Percentiles rank a stretch among this genome's conserved stretches.
phyloP scores from a whole-genome alignment of 2,329 filamentous ascomycete genomes.

The Beauveria sp. region DNA sequence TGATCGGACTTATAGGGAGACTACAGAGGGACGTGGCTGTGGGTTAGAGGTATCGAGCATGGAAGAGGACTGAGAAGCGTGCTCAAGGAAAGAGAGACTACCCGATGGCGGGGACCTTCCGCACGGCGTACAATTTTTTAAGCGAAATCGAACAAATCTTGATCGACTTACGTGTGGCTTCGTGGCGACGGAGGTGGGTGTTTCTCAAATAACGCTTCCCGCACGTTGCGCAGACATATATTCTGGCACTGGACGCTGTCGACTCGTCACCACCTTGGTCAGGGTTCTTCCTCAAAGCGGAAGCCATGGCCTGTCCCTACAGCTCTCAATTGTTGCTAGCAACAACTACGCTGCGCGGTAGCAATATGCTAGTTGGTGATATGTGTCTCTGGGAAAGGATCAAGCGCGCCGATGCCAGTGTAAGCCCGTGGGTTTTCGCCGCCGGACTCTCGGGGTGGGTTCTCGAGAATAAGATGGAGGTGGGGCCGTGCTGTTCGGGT shows the following conservation, averaged over 20 bases:
- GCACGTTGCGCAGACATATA: constrained; percentile 15
- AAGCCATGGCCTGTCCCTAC: not conserved
- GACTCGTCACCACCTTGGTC: not conserved
- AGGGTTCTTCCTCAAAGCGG: not conserved
- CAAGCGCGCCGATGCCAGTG: not conserved
- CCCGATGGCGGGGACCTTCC: not conserved
- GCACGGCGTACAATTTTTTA: not conserved
- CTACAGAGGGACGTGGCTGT: no score
- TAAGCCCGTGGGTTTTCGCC: constrained; percentile 2
- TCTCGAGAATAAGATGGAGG: not conserved
- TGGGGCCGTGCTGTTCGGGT: constrained; percentile 3
- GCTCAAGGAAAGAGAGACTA: not conserved
- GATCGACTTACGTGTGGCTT: constrained; percentile 19
- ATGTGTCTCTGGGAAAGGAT: not conserved
- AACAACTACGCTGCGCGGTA: no score
- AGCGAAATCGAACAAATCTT: not conserved
- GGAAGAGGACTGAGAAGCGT: not conserved
- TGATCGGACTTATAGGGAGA: not conserved
- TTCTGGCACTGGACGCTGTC: not conserved
- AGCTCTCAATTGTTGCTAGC: not conserved
- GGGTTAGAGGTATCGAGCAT: not conserved
- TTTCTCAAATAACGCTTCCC: constrained; percentile 20
- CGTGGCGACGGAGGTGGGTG: constrained; percentile 20
- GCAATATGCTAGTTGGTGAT: no score
- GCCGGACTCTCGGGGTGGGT: not conserved